Conservation (phyloP, 2,329 filamentous ascomycete genomes). For the Podosphaera aphanis region DNA sequence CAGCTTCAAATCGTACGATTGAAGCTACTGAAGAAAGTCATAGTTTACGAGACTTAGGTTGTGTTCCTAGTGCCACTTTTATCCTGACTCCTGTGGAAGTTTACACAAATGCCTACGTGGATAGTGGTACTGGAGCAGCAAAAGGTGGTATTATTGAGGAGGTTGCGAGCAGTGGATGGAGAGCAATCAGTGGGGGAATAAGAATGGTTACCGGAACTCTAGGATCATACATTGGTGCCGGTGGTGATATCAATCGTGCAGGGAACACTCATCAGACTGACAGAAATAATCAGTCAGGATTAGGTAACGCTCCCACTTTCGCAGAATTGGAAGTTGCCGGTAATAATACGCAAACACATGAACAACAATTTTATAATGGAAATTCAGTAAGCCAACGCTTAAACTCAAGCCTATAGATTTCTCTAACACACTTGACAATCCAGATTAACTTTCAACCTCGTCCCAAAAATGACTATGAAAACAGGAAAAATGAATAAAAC, state of each 20-base stretch:
- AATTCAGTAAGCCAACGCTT: conserved; percentile 41
- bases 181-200: conserved; percentile 19
- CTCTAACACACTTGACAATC: not conserved
- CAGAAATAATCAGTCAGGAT: not conserved
- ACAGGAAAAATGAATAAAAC: not conserved
- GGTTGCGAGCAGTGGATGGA: conserved; percentile 10
- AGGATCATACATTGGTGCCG: conserved; percentile 21
- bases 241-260: conserved; percentile 3
- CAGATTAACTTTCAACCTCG: not conserved
- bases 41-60: conserved; percentile 42
- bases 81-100: conserved; percentile 51
- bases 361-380: conserved; percentile 69
- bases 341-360: conserved; percentile 29
- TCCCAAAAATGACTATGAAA: not conserved
- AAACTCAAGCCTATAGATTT: not conserved
- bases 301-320: conserved; percentile 1
- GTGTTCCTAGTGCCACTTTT: conserved; percentile 60
- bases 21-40: conserved; percentile 51
- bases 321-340: conserved; percentile 21
- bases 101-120: conserved; percentile 32
- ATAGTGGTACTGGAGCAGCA: conserved; percentile 14
- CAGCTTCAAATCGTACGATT: conserved; percentile 51
- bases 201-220: conserved; percentile 20
- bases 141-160: conserved; percentile 5
- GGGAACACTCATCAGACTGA: conserved; percentile 2